Base-by-base conservation (phyloP, 2,329 filamentous ascomycete genomes). In the Trichocomaceae sp. region DNA sequence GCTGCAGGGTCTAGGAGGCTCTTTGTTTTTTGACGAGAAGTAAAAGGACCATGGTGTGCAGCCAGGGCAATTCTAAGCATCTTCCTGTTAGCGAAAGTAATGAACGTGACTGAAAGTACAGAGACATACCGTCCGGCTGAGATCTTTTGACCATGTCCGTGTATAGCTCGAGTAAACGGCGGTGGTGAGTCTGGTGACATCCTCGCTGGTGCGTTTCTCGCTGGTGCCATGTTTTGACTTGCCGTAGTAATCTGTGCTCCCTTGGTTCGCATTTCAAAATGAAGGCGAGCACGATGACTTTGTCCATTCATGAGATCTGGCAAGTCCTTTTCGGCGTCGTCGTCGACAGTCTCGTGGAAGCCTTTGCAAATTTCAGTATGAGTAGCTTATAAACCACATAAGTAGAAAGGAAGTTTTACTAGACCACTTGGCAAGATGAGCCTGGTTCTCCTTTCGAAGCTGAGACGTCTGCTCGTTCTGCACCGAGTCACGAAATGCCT, bases 241-340 rank as follows among this genome's bases (percentile, higher is more conserved):
- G 44, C 45, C 13, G 37, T 37, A 41, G 60, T 60, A 8, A 47
- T 47, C 45, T 63, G 59, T 9, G 54, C 60, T 17, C 59, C 61
- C 47, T 58, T 50, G 33, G 55, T 58, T 26, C 53, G 60, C 26
- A 68, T 56, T 7, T 48, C 46, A 15, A 62, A 61, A 47, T 42
- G 62, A 6, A 72, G 61, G 6, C 61, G 54, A 17, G 63, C 60
- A 51, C 72, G 67, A 58, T 75, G 72, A 22, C 57, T 69, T 45
- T 75, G 72, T 10, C 73, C 73, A 45, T 69, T 57, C 46, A 69
- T 61, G 3, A 75, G 54, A 15, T 67, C 61, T 8, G 74, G 56
- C 12, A 64, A 48, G 42, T 72, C 67, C 1, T 65, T 62, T 19
- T 58, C 60, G 9, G 67, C 66, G 37, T 69, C 67, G 37, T 69